Evolutionary conservation across 768 basidiomycete species (phyloP), one percentile per base, ranked within the genome.

Genomic region (Boletus patriciae): DNA sequence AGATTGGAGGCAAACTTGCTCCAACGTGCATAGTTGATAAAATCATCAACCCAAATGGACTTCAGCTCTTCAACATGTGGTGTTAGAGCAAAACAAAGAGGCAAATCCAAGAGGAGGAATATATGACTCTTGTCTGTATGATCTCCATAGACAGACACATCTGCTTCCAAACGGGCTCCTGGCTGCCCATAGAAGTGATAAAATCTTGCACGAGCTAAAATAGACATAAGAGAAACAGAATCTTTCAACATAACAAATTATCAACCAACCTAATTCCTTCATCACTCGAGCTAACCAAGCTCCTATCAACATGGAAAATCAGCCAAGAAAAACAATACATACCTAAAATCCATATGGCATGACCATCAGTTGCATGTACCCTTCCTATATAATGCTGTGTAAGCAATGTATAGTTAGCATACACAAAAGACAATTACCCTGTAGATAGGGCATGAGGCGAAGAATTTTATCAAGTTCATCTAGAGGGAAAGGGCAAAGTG

Each of bases 141-240:
- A 40, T 25, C 38, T 11, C 34, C 34, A 6, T 50, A 50, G 25
- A 50, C 37, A 40, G 49, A 40, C 23, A 40, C 27, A 23, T 50
- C 37, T 25, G 18, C 49, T 29, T 50, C 49, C 27, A 50, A 50
- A 9, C 37, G 49, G 27, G 49, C 49, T n/a, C 49, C 49, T 40
- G 49, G 49, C 29, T 50, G 49, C 18, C 49, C 49, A 50, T 50
- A 40, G 25, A 50, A 50, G 49, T 50, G 23, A 25, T 38, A 50
- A 29, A 50, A 50, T 29, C 13, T 50, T 50, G 16, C 36, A 27
- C 25, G 49, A 6, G 27, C 49, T 50, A 15, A 12, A n/a, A 11
- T 1, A n/a, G 6, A 9, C 9, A 27, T 11, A n/a, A 31, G 18
- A n/a, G 18, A 4, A 46, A n/a, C 9, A 18, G 16, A 6, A 2